Evolutionary conservation across 2,329 filamentous ascomycete species (phyloP), one percentile per base, ranked within the genome.

Genomic region (Cladophialophora exuberans): DNA sequence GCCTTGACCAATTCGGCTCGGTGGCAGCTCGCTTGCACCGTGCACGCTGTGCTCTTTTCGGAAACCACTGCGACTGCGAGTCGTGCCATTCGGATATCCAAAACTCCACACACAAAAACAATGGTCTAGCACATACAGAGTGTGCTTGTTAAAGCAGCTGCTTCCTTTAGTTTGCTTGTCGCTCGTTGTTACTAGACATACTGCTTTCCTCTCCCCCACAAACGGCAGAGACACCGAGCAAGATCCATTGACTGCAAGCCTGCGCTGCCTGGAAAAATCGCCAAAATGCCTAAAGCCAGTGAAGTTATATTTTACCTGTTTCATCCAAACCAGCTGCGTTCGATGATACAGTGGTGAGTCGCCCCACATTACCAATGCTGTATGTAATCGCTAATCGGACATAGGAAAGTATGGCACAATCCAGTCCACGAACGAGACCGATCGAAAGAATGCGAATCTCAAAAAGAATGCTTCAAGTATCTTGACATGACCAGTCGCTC

Each of bases 361-460:
- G 35, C 18, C n/a, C 3, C 4, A n/a, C n/a, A n/a, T n/a, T n/a
- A n/a, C n/a, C n/a, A n/a, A 13, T 3, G 39, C 18, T 26, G 6
- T 26, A 20, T 11, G 39, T 11, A 22, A 22, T n/a, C 18, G 18
- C 45, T 50, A 3, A 46, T 39, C 3, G 5, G 4, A 10, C 42
- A 22, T 25, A 96, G 91, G 91, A 96, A 96, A 78, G 78, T 96
- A 65, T 97, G 92, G 91, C 94, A 97, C 77, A 90, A 96, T 62
- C 88, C 94, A 10, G 90, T 96, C 17, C 90, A 97, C 78, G 83
- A 81, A 69, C 89, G 93, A 69, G 83, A 96, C 68, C 80, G 83
- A 61, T 78, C 79, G 58, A 89, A 89, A 64, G 94, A 97, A 74
- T 79, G 85, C 23, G 77, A 80, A 50, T 87, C 87, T 13, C 81